Percentiles rank a stretch among this genome's conserved stretches.
These are phyloP conservation scores for Solanum hybrid DNA, from an alignment of 305 asterid species.

Conservation along the genomic window DNA sequence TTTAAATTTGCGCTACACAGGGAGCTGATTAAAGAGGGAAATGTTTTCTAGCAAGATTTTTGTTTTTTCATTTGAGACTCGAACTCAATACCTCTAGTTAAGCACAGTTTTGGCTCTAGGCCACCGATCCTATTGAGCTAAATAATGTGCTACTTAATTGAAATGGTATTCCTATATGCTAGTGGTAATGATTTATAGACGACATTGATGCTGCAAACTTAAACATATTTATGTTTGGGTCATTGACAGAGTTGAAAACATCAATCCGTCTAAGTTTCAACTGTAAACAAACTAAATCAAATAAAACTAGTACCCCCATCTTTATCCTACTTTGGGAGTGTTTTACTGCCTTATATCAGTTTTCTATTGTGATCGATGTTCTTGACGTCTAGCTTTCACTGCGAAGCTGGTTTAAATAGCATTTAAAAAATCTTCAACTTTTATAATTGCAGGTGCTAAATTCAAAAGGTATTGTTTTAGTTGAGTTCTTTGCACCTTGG, in stretches of 20 bases:
- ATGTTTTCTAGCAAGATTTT: background rate
- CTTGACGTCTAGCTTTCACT: background rate
- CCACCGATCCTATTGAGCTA: background rate
- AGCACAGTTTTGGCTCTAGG: background rate
- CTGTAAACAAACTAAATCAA: background rate
- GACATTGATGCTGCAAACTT: background rate
- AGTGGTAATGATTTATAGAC: background rate
- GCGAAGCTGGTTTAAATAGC: background rate
- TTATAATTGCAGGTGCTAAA: conserved; percentile 58
- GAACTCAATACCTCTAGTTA: background rate
- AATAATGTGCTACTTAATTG: background rate
- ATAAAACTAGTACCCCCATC: background rate
- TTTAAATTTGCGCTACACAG: background rate
- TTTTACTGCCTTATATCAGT: background rate
- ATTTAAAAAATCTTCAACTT: background rate
- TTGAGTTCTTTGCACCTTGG: conserved; percentile 96
- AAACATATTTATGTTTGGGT: background rate
- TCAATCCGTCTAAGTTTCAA: background rate
- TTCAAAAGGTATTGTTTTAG: conserved; percentile 76
- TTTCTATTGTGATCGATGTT: background rate
- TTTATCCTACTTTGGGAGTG: background rate
- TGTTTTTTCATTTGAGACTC: background rate
- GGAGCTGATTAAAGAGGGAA: background rate
- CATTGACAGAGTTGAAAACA: background rate
- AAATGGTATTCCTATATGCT: background rate